phyloP scores from a whole-genome alignment of 2,329 filamentous ascomycete species.

The Bisporella sp. region DNA sequence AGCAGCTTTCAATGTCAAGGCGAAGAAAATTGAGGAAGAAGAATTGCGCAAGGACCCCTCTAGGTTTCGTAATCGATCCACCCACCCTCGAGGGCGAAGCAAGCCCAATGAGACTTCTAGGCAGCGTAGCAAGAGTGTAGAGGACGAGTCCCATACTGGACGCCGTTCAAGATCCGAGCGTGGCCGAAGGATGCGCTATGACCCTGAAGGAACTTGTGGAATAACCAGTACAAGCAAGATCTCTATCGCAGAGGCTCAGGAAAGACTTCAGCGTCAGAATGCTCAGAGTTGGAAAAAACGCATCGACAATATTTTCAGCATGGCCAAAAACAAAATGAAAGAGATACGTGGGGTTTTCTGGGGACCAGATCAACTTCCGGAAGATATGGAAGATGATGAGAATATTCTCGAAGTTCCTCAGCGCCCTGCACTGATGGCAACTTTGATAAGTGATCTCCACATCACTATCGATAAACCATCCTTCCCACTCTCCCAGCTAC shows the following conservation, averaged over 20 bases:
- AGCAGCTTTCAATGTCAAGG: conserved; percentile 82
- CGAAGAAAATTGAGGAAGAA: conserved; percentile 74
- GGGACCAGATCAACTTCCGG: conserved; percentile 72
- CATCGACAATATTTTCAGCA: conserved; percentile 69
- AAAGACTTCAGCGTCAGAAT: conserved; percentile 72
- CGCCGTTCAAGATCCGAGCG: conserved; percentile 23
- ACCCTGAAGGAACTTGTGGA: conserved; percentile 68
- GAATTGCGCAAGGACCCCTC: conserved; percentile 47
- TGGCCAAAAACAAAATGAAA: conserved; percentile 66
- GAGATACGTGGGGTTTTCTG: conserved; percentile 76
- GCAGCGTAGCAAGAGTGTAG: conserved; percentile 28
- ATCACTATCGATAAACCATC: conserved; percentile 86
- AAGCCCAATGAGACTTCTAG: conserved; percentile 16
- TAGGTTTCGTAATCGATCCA: conserved; percentile 49
- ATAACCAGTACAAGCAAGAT: conserved; percentile 68
- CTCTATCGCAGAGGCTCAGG: conserved; percentile 67
- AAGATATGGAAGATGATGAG: conserved; percentile 77
- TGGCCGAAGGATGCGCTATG: conserved; percentile 57
- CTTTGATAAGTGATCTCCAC: conserved; percentile 77
- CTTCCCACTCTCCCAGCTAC: conserved; percentile 75
- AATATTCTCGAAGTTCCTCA: conserved; percentile 79
- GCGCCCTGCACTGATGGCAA: conserved; percentile 74
- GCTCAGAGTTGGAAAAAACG: conserved; percentile 86
- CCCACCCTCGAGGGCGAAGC: conserved; percentile 25
- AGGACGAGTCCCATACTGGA: conserved; percentile 14